phyloP scores from a whole-genome alignment of 2,329 filamentous ascomycete genomes.

The Diplodia mutila region DNA sequence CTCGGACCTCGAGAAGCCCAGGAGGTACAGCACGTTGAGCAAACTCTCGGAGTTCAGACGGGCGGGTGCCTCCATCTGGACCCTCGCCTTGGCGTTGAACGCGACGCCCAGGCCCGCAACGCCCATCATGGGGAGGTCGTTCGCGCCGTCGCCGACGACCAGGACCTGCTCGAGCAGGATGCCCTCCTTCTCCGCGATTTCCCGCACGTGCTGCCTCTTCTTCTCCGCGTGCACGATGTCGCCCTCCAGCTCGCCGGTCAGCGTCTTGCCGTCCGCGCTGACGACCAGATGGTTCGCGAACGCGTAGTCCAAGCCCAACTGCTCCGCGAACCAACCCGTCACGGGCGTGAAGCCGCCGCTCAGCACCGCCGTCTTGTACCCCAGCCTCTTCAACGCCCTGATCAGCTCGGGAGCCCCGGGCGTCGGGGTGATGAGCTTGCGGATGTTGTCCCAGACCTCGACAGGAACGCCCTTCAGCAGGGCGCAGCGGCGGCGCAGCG shows the following conservation, averaged over 20 bases:
- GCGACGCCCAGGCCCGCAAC: slow-evolving; percentile 77
- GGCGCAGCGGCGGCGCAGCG: slow-evolving; percentile 77
- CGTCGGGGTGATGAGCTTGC: slow-evolving; percentile 76
- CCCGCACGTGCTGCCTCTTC: slow-evolving; percentile 71
- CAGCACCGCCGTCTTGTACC: slow-evolving; percentile 85
- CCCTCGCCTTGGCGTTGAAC: slow-evolving; percentile 81
- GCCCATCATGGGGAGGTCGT: slow-evolving; percentile 79
- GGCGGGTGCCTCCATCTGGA: slow-evolving; percentile 76
- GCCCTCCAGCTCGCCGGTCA: slow-evolving; percentile 75
- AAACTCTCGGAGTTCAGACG: slow-evolving; percentile 69
- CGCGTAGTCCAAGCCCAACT: slow-evolving; percentile 84
- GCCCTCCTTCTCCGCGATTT: slow-evolving; percentile 70
- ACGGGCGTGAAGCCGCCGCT: slow-evolving; percentile 91
- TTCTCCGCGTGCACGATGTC: slow-evolving; percentile 75
- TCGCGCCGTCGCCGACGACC: slow-evolving; percentile 80
- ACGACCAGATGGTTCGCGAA: slow-evolving; percentile 82
- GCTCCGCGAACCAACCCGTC: slow-evolving; percentile 79
- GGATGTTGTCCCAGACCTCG: slow-evolving; percentile 77
- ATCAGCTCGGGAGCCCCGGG: slow-evolving; percentile 78
- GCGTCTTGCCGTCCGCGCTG: slow-evolving; percentile 53
- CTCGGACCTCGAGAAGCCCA: slow-evolving; percentile 72
- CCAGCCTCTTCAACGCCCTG: slow-evolving; percentile 72
- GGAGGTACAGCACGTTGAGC: slow-evolving; percentile 72
- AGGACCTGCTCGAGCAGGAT: slow-evolving; percentile 69
- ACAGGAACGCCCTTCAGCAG: slow-evolving; percentile 80